Base-by-base conservation (phyloP, 140 eudicot genomes). In the Bidens hawaiensis region DNA sequence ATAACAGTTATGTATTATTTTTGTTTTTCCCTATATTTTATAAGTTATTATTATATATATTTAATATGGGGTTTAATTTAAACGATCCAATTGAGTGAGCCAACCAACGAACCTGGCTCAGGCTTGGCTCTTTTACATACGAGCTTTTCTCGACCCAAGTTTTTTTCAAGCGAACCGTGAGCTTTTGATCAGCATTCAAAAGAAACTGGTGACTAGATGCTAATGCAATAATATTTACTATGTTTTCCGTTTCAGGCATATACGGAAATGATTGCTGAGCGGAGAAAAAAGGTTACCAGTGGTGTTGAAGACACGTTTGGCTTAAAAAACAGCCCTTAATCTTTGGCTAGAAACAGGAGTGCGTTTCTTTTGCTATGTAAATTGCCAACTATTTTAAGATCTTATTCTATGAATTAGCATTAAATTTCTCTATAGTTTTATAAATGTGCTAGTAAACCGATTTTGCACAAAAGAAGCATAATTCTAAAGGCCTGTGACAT, bases 261-360 rank as follows among this genome's bases (percentile, higher is more conserved):
- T 65, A 74, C 94, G 1, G 94, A 86, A 24, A 90, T 90, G 95
- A 90, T 90, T 61, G 88, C 90, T 6, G 97, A 86, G 61, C 69
- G 97, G 67, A 83, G 97, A 76, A 75, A 73, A 74, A 79, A 78
- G 43, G 94, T 90, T 56, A 81, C 83, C 5, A 81, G 64, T 9
- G 97, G 97, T 2, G 57, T 54, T 19, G 97, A 90, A 75, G 97
- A 90, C 83, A 90, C 94, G 0, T 90, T 81, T 57, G 97, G 97
- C 36, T 64, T 11, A 61, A 51, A 77, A 73, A 83, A 76, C 62
- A 50, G 36, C 26, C 73, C 65, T 31, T 81, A 53, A 81, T 27
- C 10, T 64, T 60, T 27, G 24, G 64, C 62, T 60, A 33, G 31
- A 41, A 69, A 31, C 58, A 42, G 48, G 48, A 42, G 48, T 22